These are phyloP conservation scores for Neonectria ditissima DNA, from an alignment of 2,329 filamentous ascomycete genomes.

Conservation along the genomic window DNA sequence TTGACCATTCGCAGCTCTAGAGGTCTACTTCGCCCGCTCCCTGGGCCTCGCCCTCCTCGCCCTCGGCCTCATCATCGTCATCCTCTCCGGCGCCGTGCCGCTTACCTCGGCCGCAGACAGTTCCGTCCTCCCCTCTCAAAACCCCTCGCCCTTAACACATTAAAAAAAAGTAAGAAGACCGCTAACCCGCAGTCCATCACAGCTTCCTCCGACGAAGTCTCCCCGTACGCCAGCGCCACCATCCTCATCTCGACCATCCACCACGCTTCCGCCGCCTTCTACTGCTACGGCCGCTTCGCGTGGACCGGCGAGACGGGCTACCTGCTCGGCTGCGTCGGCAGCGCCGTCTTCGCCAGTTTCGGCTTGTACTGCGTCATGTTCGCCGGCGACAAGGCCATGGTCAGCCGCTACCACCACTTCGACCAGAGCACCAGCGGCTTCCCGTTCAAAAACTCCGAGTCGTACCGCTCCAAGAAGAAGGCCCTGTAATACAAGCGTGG, in stretches of 20 bases:
- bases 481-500: constrained; percentile 38
- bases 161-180: too few species aligned
- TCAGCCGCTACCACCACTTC: constrained; percentile 51
- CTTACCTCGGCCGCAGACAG: constrained; percentile 63
- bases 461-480: constrained; percentile 55
- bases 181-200: constrained; percentile 20
- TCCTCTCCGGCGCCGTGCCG: constrained; percentile 78
- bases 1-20: constrained; percentile 57
- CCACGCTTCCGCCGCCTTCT: constrained; percentile 72
- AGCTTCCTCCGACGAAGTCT: constrained; percentile 51
- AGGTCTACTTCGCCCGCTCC: constrained; percentile 79
- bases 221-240: constrained; percentile 74
- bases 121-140: constrained; percentile 40
- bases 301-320: constrained; percentile 68
- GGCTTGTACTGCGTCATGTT: constrained; percentile 57
- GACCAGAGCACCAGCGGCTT: constrained; percentile 56
- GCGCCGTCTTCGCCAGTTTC: constrained; percentile 67
- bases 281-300: constrained; percentile 77
- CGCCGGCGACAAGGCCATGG: constrained; percentile 52
- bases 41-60: constrained; percentile 76
- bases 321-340: constrained; percentile 69
- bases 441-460: constrained; percentile 53
- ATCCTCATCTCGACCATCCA: constrained; percentile 75
- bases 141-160: neutral
- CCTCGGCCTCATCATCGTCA: constrained; percentile 71